phyloP scores from a whole-genome alignment of 1,284 basidiomycete species.

The Gymnopus androsaceus region DNA sequence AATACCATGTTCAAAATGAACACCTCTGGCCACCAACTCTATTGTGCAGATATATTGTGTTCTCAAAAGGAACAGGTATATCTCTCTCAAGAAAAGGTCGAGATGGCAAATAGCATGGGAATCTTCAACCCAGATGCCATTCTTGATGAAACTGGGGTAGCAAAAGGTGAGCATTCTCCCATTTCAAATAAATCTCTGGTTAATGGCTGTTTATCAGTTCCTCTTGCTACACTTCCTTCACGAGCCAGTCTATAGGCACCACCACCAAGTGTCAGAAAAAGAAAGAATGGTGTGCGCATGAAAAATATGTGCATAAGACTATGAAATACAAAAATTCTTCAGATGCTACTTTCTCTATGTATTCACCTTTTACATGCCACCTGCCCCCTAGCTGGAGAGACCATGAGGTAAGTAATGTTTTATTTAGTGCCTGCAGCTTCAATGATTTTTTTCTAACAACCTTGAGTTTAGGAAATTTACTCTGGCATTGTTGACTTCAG shows the following conservation, averaged over 20 bases:
- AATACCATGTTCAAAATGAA: background rate
- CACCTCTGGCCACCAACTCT: background rate
- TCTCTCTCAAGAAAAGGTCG: background rate
- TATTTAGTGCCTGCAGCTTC: background rate
- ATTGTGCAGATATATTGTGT: background rate
- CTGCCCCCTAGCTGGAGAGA: background rate
- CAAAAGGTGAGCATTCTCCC: background rate
- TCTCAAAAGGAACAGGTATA: background rate
- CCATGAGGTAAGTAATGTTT: background rate
- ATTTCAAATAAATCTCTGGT: background rate
- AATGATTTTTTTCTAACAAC: background rate
- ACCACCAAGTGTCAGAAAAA: background rate
- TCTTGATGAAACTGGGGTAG: background rate
- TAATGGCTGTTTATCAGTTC: background rate
- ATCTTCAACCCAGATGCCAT: background rate
- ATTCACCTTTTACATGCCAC: background rate
- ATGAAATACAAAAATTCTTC: background rate
- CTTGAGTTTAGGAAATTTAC: background rate
- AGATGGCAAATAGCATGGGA: background rate
- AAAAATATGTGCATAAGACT: constrained; percentile 1
- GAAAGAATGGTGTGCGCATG: background rate
- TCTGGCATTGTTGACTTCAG: background rate
- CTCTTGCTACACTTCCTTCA: background rate
- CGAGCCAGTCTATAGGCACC: background rate
- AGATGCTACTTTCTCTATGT: too few species aligned